Evolutionary conservation across 1,284 basidiomycete genomes (phyloP).

Genomic region (Cutaneotrichosporon spelunceum): DNA sequence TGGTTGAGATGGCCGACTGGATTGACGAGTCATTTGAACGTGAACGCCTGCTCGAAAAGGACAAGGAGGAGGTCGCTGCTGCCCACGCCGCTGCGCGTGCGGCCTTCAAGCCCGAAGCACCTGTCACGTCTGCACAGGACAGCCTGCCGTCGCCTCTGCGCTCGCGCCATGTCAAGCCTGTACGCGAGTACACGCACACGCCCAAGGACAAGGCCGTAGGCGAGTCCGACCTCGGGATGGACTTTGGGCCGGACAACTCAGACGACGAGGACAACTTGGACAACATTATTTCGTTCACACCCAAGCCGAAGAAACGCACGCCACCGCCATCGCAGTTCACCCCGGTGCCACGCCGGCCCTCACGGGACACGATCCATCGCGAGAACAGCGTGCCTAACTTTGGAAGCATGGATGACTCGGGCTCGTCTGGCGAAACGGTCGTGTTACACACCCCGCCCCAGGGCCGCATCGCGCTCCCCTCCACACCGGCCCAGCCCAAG

Average conservation of each 20-base stretch:
- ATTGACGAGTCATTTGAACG: conserved; percentile 72
- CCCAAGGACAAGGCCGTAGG: conserved; percentile 34
- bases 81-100: conserved; percentile 28
- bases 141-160: conserved; percentile 19
- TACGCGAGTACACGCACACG: conserved; percentile 36
- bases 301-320: conserved; percentile 53
- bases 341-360: conserved; percentile 41
- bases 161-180: conserved; percentile 46
- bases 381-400: conserved; percentile 40
- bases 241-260: conserved; percentile 21
- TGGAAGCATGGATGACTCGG: conserved; percentile 42
- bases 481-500: conserved; percentile 21
- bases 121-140: conserved; percentile 9
- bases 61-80: conserved; percentile 32
- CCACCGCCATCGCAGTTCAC: conserved; percentile 48
- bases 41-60: conserved; percentile 34
- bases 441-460: conserved; percentile 13
- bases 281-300: conserved; percentile 54
- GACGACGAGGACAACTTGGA: conserved; percentile 33
- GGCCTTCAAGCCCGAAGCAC: conserved; percentile 19
- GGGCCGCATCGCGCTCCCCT: conserved; percentile 21
- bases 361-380: conserved; percentile 41
- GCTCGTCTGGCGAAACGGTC: conserved; percentile 39
- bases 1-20: conserved; percentile 89
- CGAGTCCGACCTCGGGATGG: conserved; percentile 44